These are phyloP conservation scores for Barbarea vulgaris DNA, from an alignment of 345 rosid species.

Conservation along the genomic window DNA sequence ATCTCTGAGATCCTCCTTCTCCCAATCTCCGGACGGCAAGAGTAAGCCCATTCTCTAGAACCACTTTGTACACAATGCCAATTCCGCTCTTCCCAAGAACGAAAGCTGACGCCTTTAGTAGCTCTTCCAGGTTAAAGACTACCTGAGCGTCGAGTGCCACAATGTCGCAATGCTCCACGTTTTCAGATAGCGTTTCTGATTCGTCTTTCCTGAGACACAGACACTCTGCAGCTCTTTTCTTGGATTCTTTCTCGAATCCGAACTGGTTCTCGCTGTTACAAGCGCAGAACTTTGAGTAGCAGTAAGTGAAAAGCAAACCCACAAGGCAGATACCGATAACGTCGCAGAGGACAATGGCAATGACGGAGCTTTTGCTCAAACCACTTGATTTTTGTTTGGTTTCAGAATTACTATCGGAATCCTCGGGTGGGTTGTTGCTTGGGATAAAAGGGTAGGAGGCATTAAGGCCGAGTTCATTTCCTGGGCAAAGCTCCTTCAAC, in stretches of 20 bases:
- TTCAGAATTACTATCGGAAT: constrained; percentile 40
- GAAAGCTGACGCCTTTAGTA: constrained; percentile 95
- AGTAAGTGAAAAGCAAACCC: constrained; percentile 83
- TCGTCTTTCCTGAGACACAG: constrained; percentile 83
- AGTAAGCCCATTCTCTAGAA: constrained; percentile 85
- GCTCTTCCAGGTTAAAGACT: constrained; percentile 85
- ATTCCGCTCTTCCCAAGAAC: constrained; percentile 96
- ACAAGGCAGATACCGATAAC: constrained; percentile 81
- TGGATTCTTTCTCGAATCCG: constrained; percentile 61
- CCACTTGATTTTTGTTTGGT: constrained; percentile 55
- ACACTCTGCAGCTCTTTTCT: constrained; percentile 55
- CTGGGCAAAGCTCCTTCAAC: constrained; percentile 71
- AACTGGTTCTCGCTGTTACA: constrained; percentile 48
- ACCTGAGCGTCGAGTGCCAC: constrained; percentile 76
- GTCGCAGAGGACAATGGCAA: constrained; percentile 79
- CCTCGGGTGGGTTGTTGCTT: constrained; percentile 52
- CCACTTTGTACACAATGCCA: constrained; percentile 96
- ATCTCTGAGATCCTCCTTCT: constrained; percentile 96
- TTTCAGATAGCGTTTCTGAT: constrained; percentile 73
- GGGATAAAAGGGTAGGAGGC: constrained; percentile 79
- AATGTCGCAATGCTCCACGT: constrained; percentile 79
- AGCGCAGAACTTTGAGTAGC: constrained; percentile 67
- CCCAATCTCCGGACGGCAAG: constrained; percentile 91
- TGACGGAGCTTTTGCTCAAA: constrained; percentile 61
- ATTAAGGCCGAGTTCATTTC: constrained; percentile 51